These are phyloP conservation scores for Pseudogymnoascus sp. DNA, from an alignment of 2,329 filamentous ascomycete species.

Conservation along the genomic window DNA sequence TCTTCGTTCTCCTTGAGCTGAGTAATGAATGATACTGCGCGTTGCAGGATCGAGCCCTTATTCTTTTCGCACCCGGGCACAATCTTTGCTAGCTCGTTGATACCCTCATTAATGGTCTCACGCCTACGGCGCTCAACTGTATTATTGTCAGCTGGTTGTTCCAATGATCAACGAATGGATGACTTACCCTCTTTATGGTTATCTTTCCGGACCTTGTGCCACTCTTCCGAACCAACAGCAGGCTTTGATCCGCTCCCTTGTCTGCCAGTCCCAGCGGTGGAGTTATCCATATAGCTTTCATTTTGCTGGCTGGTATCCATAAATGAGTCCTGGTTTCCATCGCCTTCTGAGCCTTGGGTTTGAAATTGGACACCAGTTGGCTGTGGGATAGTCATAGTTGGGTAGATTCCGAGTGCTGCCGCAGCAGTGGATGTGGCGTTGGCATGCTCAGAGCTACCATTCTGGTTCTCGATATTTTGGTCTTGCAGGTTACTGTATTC, in stretches of 20 bases:
- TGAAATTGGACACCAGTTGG: constrained; percentile 47
- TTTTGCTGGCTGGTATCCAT: constrained; percentile 31
- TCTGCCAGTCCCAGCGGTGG: constrained; percentile 36
- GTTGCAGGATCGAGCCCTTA: constrained; percentile 92
- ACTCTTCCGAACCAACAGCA: constrained; percentile 90
- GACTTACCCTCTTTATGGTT: constrained; percentile 94
- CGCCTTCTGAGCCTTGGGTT: constrained; percentile 35
- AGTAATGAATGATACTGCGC: constrained; percentile 88
- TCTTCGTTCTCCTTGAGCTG: constrained; percentile 92
- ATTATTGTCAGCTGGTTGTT: constrained; percentile 20
- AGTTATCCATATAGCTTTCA: constrained; percentile 32
- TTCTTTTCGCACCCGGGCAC: constrained; percentile 98
- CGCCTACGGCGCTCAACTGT: constrained; percentile 90
- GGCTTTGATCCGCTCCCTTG: constrained; percentile 53
- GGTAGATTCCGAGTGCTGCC: constrained; percentile 39
- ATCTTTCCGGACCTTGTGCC: constrained; percentile 94
- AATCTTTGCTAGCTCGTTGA: constrained; percentile 96
- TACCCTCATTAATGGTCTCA: constrained; percentile 98
- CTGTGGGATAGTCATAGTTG: constrained; percentile 48
- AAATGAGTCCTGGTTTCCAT: constrained; percentile 33
- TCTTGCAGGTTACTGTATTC: constrained; percentile 38
- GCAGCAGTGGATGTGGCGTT: constrained; percentile 51
- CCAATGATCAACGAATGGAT: not conserved
- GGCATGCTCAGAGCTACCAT: constrained; percentile 42
- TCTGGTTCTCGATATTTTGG: constrained; percentile 40